Evolutionary conservation across 192 early-diverging fungal genomes (phyloP).

Genomic region (Entophlyctis helioformis): DNA sequence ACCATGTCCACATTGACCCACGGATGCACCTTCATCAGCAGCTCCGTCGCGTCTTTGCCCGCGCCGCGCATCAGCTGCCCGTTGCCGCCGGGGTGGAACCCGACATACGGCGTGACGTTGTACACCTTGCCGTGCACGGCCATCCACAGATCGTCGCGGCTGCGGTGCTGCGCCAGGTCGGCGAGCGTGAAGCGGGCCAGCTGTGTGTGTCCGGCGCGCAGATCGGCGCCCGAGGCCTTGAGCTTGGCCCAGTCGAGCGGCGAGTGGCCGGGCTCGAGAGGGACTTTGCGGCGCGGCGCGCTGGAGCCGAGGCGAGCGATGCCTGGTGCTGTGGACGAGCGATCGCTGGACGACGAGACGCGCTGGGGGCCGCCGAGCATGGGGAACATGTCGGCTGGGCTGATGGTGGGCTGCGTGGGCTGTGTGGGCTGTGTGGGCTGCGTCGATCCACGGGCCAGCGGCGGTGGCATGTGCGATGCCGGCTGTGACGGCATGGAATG

Average conservation of each 20-base stretch:
- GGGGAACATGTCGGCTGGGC: slow-evolving; percentile 11
- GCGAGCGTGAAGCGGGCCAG: slow-evolving; percentile 53
- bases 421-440: no score
- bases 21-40: slow-evolving; percentile 75
- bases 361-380: slow-evolving; percentile 22
- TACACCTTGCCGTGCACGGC: slow-evolving; percentile 83
- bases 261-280: slow-evolving; percentile 76
- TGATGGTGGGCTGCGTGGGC: no score
- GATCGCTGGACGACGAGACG: not conserved
- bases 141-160: slow-evolving; percentile 77
- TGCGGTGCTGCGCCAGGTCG: slow-evolving; percentile 67
- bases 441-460: no score
- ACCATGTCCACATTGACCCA: slow-evolving; percentile 94
- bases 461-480: no score
- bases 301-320: not conserved
- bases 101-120: slow-evolving; percentile 78
- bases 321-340: not conserved
- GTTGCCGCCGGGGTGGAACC: slow-evolving; percentile 84
- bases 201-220: slow-evolving; percentile 43
- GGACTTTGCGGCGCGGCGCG: slow-evolving; percentile 60
- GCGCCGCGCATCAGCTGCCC: slow-evolving; percentile 49
- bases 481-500: no score
- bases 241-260: slow-evolving; percentile 89
- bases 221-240: slow-evolving; percentile 57
- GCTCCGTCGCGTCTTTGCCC: slow-evolving; percentile 81